Evolutionary conservation across 495 filamentous ascomycete genomes (phyloP).

Genomic region (Glonium stellatum): DNA sequence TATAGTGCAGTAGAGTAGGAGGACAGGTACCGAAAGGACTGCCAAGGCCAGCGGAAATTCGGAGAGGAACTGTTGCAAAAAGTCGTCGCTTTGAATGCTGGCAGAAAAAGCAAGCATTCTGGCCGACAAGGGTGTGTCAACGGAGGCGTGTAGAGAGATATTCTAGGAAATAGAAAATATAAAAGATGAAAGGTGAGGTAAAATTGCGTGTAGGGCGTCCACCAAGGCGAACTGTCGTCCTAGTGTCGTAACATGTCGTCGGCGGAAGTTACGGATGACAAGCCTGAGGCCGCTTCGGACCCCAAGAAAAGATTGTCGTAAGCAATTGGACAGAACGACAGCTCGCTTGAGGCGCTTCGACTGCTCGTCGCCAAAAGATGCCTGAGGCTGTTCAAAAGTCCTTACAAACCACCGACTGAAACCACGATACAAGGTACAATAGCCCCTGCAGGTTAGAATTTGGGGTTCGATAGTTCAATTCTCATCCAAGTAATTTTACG

Average conservation of each 20-base stretch:
- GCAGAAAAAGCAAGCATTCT: not conserved
- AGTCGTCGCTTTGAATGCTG: not conserved
- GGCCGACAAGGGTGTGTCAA: not conserved
- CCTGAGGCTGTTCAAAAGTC: too few relatives aligned
- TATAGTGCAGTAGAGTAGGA: not conserved
- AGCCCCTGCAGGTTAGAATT: too few relatives aligned
- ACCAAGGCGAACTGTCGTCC: too few relatives aligned
- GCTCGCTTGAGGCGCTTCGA: not conserved
- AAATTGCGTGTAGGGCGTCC: too few relatives aligned
- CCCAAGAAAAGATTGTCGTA: not conserved
- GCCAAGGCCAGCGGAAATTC: not conserved
- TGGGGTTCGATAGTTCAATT: too few relatives aligned
- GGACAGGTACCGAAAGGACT: not conserved
- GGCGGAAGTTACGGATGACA: not conserved
- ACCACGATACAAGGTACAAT: too few relatives aligned
- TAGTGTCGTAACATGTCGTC: not conserved
- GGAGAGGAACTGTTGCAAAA: not conserved
- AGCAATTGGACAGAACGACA: not conserved
- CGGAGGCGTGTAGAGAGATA: not conserved
- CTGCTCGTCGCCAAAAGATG: not conserved
- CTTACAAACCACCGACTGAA: too few relatives aligned
- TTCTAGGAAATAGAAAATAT: not conserved
- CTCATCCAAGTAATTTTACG: too few relatives aligned
- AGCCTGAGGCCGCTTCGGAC: not conserved
- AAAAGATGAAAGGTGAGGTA: too few relatives aligned